A percentile compares a stretch with the other conserved stretches of the same genome.
Conservation (phyloP, 768 basidiomycete species). For the Chalciporus sphaerocephalus region DNA sequence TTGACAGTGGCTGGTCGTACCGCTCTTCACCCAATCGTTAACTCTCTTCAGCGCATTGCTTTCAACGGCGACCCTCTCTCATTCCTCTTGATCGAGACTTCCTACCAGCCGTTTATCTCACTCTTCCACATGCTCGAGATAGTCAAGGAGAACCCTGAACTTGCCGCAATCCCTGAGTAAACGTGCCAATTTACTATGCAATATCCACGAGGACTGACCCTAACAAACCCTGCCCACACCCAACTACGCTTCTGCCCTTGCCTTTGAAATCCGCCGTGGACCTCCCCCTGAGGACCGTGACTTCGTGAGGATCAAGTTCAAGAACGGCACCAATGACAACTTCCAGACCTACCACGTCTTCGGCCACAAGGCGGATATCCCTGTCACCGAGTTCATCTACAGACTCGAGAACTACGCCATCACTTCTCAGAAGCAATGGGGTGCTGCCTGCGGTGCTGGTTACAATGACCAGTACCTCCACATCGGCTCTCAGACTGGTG, state of each 20-base stretch:
- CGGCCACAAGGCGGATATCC: conserved; percentile 70
- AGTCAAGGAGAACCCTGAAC: conserved; percentile 50
- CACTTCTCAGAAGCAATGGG: conserved; percentile 43
- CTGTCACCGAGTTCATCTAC: conserved; percentile 83
- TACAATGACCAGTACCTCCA: conserved; percentile 31
- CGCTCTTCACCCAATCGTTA: conserved; percentile 65
- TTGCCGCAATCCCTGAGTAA: conserved; percentile 61
- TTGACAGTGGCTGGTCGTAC: conserved; percentile 75
- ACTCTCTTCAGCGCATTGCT: conserved; percentile 70
- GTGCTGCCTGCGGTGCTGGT: conserved; percentile 35
- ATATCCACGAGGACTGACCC: conserved; percentile 10
- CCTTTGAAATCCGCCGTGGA: conserved; percentile 75
- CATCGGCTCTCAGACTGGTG: conserved; percentile 30
- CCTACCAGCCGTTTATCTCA: conserved; percentile 89
- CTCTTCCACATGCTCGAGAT: conserved; percentile 77
- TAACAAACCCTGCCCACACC: conserved; percentile 38
- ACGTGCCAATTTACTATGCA: neutral
- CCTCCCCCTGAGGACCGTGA: conserved; percentile 72
- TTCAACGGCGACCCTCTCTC: conserved; percentile 78
- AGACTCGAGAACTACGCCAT: conserved; percentile 58
- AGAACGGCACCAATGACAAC: conserved; percentile 65
- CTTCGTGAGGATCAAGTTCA: conserved; percentile 82
- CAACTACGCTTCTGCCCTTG: conserved; percentile 67
- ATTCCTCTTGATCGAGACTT: conserved; percentile 71
- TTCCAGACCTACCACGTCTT: conserved; percentile 72